Conservation (phyloP, 805 yeast species). For the Ogataea ramenticola region DNA sequence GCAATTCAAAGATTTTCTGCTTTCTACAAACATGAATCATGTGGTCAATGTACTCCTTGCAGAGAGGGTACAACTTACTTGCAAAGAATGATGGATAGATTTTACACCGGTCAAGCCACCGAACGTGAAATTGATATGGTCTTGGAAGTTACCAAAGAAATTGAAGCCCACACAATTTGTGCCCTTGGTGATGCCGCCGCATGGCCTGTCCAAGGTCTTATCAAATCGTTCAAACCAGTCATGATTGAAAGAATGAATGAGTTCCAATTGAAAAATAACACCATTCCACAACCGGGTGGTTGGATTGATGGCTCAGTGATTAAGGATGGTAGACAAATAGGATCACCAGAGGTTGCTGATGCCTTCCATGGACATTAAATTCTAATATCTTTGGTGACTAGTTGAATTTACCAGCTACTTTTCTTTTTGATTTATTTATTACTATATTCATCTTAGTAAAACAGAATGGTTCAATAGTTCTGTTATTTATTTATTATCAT, state of each 20-base stretch:
- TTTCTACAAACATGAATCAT: slow-evolving; percentile 86
- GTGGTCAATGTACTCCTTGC: slow-evolving; percentile 94
- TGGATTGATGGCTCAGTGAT: slow-evolving; percentile 62
- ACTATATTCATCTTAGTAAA: no score
- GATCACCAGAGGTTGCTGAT: slow-evolving; percentile 45
- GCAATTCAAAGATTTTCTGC: slow-evolving; percentile 82
- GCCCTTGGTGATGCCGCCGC: slow-evolving; percentile 92
- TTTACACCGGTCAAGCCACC: slow-evolving; percentile 71
- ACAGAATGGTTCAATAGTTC: no score
- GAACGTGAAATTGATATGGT: slow-evolving; percentile 80
- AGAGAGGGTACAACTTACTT: slow-evolving; percentile 91
- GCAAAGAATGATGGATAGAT: slow-evolving; percentile 76
- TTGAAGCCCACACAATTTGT: slow-evolving; percentile 89
- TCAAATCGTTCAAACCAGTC: slow-evolving; percentile 77
- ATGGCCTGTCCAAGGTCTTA: slow-evolving; percentile 89
- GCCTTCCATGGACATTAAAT: slow-evolving; percentile 23
- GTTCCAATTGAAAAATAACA: slow-evolving; percentile 45
- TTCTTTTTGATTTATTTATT: no score
- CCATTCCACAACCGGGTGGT: slow-evolving; percentile 50
- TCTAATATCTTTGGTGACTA: no score
- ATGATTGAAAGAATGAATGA: slow-evolving; percentile 69
- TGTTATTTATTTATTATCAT: no score
- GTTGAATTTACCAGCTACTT: no score
- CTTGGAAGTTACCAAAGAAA: slow-evolving; percentile 75
- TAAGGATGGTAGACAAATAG: slow-evolving; percentile 56